Conservation (phyloP, 202 grass and related monocot species). For the Setaria viridis region DNA sequence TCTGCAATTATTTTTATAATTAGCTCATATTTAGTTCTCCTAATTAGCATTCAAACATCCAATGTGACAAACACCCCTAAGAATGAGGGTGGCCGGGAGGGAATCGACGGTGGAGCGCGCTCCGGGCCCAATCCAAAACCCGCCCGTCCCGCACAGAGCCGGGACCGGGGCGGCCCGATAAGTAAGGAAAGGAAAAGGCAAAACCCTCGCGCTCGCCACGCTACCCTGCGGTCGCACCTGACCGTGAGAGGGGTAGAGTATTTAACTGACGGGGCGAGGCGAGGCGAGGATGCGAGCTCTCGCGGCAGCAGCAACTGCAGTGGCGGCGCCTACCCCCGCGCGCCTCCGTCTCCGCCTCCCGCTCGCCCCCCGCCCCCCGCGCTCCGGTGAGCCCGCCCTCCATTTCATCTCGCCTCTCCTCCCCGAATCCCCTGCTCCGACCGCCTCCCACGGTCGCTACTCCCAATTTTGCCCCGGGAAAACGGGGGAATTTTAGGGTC, state of each 20-base stretch:
- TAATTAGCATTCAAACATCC: too few species aligned
- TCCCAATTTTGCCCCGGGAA: neutral
- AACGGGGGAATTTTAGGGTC: neutral
- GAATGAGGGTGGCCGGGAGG: too few species aligned
- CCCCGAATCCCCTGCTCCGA: neutral
- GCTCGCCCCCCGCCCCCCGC: conserved; percentile 14
- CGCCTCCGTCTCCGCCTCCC: conserved; percentile 31
- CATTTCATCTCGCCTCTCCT: too few species aligned
- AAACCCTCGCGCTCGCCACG: conserved; percentile 32
- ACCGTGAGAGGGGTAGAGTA: conserved; percentile 4
- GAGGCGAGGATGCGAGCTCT: conserved; percentile 52
- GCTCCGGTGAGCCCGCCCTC: conserved; percentile 24
- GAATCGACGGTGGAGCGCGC: too few species aligned
- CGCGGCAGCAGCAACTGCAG: conserved; percentile 51
- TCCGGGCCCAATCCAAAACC: conserved; percentile 4
- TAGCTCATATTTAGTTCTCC: too few species aligned
- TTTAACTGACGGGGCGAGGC: conserved; percentile 42
- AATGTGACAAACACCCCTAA: too few species aligned
- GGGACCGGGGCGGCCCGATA: neutral
- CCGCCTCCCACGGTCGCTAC: neutral
- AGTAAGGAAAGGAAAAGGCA: neutral
- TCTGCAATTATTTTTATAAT: too few species aligned
- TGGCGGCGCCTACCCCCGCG: conserved; percentile 43
- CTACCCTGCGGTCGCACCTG: neutral
- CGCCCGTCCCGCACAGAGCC: neutral